Conservation (phyloP, 2,329 filamentous ascomycete species). For the Nectriaceae sp. region DNA sequence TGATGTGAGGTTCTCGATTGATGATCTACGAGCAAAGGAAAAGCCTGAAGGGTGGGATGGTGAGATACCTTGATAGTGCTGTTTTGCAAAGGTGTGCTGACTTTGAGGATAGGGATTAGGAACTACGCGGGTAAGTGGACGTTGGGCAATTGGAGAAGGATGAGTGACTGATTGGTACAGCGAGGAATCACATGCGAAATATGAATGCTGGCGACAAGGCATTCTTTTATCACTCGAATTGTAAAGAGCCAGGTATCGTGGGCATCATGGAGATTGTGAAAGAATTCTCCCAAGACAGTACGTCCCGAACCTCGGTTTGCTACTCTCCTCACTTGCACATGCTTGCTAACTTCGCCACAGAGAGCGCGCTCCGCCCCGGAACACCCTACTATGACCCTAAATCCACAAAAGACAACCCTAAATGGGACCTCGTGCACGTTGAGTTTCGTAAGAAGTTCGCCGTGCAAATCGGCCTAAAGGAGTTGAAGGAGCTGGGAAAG, state of each 20-base stretch:
- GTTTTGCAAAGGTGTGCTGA: too few relatives aligned
- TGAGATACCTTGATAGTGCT: conserved; percentile 40
- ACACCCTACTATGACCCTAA: conserved; percentile 87
- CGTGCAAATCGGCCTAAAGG: conserved; percentile 67
- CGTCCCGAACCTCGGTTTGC: conserved; percentile 24
- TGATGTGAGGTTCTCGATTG: conserved; percentile 92
- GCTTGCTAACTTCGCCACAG: conserved; percentile 20
- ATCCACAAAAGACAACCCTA: conserved; percentile 57
- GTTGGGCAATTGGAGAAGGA: too few relatives aligned
- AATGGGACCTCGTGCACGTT: conserved; percentile 88
- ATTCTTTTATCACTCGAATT: conserved; percentile 97
- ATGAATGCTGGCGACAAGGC: conserved; percentile 93
- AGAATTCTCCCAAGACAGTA: conserved; percentile 80
- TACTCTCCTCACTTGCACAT: rapidly evolving
- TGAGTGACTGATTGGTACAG: conserved; percentile 37
- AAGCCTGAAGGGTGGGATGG: conserved; percentile 91
- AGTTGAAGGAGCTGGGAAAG: conserved; percentile 67
- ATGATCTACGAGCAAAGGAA: conserved; percentile 73
- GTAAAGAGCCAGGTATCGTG: conserved; percentile 84
- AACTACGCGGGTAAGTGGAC: conserved; percentile 45
- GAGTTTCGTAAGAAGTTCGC: conserved; percentile 82
- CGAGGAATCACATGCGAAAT: conserved; percentile 83
- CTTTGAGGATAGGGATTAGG: conserved; percentile 43
- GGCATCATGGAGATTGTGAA: conserved; percentile 87
- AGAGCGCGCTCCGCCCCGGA: conserved; percentile 33